Evolutionary conservation across 805 yeast genomes (phyloP).

Genomic region (Cyberlindnera meyerae): DNA sequence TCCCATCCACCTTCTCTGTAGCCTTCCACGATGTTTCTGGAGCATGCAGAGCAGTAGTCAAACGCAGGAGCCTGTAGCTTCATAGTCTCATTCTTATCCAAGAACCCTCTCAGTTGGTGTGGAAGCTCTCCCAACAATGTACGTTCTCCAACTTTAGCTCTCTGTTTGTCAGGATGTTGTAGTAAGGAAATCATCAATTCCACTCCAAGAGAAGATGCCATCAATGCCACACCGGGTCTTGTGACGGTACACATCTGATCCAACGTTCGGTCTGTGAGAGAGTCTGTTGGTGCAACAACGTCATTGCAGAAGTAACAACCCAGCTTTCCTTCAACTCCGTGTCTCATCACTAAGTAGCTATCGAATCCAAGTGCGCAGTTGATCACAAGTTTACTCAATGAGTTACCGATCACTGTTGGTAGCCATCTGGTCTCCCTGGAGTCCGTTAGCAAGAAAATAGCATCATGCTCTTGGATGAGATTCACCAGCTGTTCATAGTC

Average conservation of each 20-base stretch:
- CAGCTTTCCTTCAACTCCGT: constrained; percentile 50
- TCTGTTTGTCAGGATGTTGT: constrained; percentile 55
- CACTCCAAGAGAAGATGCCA: constrained; percentile 83
- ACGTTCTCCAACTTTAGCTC: constrained; percentile 23
- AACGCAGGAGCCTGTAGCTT: constrained; percentile 71
- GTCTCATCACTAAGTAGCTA: constrained; percentile 89
- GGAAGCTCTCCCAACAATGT: constrained; percentile 67
- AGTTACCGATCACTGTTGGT: constrained; percentile 80
- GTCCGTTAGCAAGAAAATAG: constrained; percentile 78
- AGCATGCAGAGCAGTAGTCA: constrained; percentile 83
- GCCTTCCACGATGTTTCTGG: constrained; percentile 48
- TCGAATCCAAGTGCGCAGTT: constrained; percentile 97
- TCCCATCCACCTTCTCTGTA: constrained; percentile 66
- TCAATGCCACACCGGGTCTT: constrained; percentile 88
- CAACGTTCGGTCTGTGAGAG: constrained; percentile 78
- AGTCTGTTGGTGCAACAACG: constrained; percentile 89
- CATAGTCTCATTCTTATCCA: constrained; percentile 58
- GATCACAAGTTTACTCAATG: constrained; percentile 65
- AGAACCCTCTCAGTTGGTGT: constrained; percentile 88
- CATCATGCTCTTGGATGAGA: constrained; percentile 67
- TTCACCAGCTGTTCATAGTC: constrained; percentile 50
- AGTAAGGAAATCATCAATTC: constrained; percentile 72
- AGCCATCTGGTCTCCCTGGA: constrained; percentile 96
- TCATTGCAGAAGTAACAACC: constrained; percentile 98
- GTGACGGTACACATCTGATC: constrained; percentile 99